phyloP scores from a whole-genome alignment of 2,329 filamentous ascomycete species.

The Tolypocladium sp. region DNA sequence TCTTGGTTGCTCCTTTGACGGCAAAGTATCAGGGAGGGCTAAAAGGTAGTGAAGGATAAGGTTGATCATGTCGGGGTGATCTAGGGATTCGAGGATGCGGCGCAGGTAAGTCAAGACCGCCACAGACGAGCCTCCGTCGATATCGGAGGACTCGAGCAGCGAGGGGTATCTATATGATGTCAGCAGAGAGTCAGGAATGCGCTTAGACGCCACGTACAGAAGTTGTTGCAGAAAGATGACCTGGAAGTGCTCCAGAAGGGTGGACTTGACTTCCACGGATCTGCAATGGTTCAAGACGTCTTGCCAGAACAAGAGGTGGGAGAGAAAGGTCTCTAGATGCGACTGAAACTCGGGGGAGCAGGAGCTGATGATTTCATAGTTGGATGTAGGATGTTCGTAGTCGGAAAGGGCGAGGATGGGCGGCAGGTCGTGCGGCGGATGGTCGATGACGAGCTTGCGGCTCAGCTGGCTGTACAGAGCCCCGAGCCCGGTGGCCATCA shows the following conservation, averaged over 20 bases:
- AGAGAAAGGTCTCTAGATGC: constrained; percentile 90
- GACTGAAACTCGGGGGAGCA: constrained; percentile 67
- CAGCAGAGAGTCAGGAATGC: too few relatives aligned
- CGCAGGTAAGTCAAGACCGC: constrained; percentile 90
- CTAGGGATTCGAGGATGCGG: constrained; percentile 80
- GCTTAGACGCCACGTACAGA: constrained; percentile 46
- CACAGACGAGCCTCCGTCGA: constrained; percentile 92
- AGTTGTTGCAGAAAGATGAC: constrained; percentile 93
- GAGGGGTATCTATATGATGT: constrained; percentile 65
- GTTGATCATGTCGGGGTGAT: constrained; percentile 89
- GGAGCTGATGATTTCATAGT: constrained; percentile 63
- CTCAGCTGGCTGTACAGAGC: constrained; percentile 60
- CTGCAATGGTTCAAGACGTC: constrained; percentile 94
- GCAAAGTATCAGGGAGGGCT: constrained; percentile 56
- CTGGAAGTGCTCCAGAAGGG: constrained; percentile 91
- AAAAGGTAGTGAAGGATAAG: constrained; percentile 89
- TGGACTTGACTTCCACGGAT: constrained; percentile 85
- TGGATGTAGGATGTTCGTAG: constrained; percentile 63
- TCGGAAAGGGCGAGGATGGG: constrained; percentile 84
- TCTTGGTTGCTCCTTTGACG: constrained; percentile 24
- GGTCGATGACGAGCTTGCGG: constrained; percentile 73
- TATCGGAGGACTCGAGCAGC: constrained; percentile 89
- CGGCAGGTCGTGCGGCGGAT: constrained; percentile 66
- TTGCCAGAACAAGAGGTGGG: constrained; percentile 95
- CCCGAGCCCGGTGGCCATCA: constrained; percentile 94